Evolutionary conservation across 345 rosid genomes (phyloP), one percentile per base, ranked within the genome.

Genomic region (Sisymbrium irio): DNA sequence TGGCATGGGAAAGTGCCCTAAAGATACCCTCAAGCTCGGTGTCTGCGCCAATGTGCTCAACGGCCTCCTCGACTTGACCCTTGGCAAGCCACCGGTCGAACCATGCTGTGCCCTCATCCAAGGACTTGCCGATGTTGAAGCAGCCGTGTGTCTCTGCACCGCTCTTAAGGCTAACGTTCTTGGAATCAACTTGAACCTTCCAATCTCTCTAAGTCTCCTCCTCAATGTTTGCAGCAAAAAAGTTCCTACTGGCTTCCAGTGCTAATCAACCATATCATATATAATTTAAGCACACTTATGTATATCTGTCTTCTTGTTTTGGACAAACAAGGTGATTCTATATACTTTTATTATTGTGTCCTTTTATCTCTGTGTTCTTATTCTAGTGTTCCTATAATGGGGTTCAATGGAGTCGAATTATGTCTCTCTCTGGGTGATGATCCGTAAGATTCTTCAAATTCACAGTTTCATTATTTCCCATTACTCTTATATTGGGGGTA

Each of bases 131-230:
- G 83, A 85, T 74, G 76, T 82, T 50, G 88, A 85, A 62, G 86
- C 88, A 18, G 86, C 88, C 36, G 71, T 77, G 39, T 85, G 88
- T 74, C 88, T 85, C 35, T 85, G 88, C 79, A 85, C 86, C 2
- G 86, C 86, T 28, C 77, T 85, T 37, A 83, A 75, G 79, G 86
- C 82, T 50, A 83, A 79, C 65, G 14, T 85, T 64, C 72, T 85
- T 70, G 88, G 88, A 20, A 79, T 85, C 71, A 79, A 81, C 79
- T 80, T 85, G 35, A 81, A 85, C 69, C 20, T 85, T 17, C 88
- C 88, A 32, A 20, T 85, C 27, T 79, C 84, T 3, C 50, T 85
- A 27, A 85, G 83, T 80, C 79, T 85, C 50, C 86, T 85, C 65
- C 82, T 85, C 39, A 83, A 85, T 58, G 85, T 77, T 62, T 85